Evolutionary conservation across 2,329 filamentous ascomycete genomes (phyloP).

Genomic region (Laburnicola sp.): DNA sequence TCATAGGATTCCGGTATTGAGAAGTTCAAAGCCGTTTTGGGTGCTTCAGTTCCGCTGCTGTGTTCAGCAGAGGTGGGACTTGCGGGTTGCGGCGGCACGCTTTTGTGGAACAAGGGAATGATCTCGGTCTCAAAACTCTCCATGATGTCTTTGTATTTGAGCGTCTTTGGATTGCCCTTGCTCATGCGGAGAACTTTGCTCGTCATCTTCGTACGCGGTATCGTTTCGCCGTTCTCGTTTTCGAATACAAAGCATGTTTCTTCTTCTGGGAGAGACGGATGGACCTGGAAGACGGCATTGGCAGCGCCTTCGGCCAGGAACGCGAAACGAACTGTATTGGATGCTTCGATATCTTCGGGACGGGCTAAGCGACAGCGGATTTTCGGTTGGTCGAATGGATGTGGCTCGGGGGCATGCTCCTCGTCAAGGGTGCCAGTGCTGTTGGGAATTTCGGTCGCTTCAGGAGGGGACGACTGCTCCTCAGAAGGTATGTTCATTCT

Average conservation of each 20-base stretch:
- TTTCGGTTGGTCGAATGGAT: background rate
- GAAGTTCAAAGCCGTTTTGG: conserved; percentile 1
- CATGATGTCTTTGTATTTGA: conserved; percentile 29
- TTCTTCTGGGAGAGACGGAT: conserved; percentile 9
- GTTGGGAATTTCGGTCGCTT: too few species aligned
- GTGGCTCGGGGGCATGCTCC: background rate
- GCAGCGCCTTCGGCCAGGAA: conserved; percentile 42
- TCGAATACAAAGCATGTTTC: conserved; percentile 21
- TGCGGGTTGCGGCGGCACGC: background rate
- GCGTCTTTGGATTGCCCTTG: conserved; percentile 34
- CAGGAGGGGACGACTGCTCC: too few species aligned
- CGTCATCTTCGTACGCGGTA: conserved; percentile 14
- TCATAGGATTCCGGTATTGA: conserved; percentile 9
- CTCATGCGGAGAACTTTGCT: conserved; percentile 35
- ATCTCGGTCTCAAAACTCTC: conserved; percentile 32
- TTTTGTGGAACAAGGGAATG: conserved; percentile 29
- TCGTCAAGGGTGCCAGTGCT: background rate
- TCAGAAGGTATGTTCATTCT: too few species aligned
- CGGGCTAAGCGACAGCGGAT: background rate
- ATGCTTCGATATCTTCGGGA: background rate
- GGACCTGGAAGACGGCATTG: conserved; percentile 38
- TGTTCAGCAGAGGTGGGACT: background rate
- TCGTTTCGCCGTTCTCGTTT: conserved; percentile 11
- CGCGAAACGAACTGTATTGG: conserved; percentile 14
- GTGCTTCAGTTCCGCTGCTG: background rate